Base-by-base conservation (phyloP, 2,329 filamentous ascomycete genomes). In the Fusarium nygamai region DNA sequence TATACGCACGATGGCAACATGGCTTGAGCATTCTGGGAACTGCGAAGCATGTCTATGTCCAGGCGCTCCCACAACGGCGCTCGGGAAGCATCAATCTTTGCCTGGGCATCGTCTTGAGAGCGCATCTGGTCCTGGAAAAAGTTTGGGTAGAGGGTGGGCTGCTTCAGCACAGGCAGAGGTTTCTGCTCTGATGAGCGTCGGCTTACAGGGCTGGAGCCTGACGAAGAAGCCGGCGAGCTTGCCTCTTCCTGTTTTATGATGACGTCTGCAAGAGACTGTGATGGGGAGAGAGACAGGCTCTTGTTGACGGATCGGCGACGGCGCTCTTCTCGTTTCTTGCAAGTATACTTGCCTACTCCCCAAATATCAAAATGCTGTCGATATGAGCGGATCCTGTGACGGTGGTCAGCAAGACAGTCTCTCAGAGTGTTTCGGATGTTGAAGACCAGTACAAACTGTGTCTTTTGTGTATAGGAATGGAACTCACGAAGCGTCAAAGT, bases 341-440 rank as follows among this genome's bases (percentile, higher is more conserved):
- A 82, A 61, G 84, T 86, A 77, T 88, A 88, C 76, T 88, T 88
- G 73, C 80, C 78, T 47, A 87, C 72, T 8, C 80, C 74, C 87
- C 87, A 88, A 66, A 78, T 81, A 31, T 85, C 82, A 69, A 88
- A 83, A 43, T 85, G 82, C n/a, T 85, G 85, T 27, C 86, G 81
- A 73, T 88, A 88, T 6, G 86, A 85, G 59, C 87, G 84, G n/a
- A 81, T 82, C 22, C 81, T 75, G 24, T 33, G 44, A 17, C 8
- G 22, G 16, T 6, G 14, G 39, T 76, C 39, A 75, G 67, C 29
- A 22, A 36, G n/a, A n/a, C 31, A 19, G 29, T 20, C 36, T 39
- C 46, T 44, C 20, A 5, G 14, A 38, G 24, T 24, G 33, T n/a
- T 17, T 29, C 51, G 6, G 13, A 54, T 54, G 24, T 5, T 19